Conservation (phyloP, 257 asterid species). For the Mentha longifolia region DNA sequence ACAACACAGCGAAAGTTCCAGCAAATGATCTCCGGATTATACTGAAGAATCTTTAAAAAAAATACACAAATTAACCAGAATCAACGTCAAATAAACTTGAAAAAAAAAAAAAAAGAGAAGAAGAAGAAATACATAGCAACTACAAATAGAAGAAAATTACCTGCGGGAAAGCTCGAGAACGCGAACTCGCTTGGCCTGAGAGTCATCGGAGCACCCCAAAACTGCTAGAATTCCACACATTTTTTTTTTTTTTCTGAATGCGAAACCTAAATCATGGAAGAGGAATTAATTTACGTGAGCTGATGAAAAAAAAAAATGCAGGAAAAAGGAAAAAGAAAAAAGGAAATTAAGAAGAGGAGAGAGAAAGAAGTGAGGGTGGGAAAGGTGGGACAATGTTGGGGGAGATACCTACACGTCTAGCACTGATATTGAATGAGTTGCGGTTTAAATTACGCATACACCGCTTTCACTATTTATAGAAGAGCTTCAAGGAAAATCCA, state of each 20-base stretch:
- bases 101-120: not conserved
- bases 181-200: conserved; percentile 92
- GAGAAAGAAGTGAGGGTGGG: conserved; percentile 5
- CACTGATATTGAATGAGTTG: not conserved
- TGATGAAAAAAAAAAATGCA: too few relatives aligned
- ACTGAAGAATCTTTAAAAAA: too few relatives aligned
- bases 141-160: conserved; percentile 36
- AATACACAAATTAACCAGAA: not conserved
- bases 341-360: conserved; percentile 1
- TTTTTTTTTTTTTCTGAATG: not conserved
- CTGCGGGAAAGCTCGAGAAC: conserved; percentile 99
- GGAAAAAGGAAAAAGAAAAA: not conserved
- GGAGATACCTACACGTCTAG: conserved; percentile 39
- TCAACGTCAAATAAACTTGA: not conserved
- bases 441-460: not conserved
- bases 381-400: conserved; percentile 36
- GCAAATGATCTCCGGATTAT: too few relatives aligned
- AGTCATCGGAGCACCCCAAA: conserved; percentile 86
- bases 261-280: not conserved
- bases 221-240: conserved; percentile 98
- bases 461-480: conserved; percentile 36
- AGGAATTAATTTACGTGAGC: too few relatives aligned
- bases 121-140: too few relatives aligned
- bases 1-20: not conserved
- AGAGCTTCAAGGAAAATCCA: too few relatives aligned